Evolutionary conservation across 2,329 filamentous ascomycete genomes (phyloP), one percentile per base, ranked within the genome.

Genomic region (Fusarium kyushuense): DNA sequence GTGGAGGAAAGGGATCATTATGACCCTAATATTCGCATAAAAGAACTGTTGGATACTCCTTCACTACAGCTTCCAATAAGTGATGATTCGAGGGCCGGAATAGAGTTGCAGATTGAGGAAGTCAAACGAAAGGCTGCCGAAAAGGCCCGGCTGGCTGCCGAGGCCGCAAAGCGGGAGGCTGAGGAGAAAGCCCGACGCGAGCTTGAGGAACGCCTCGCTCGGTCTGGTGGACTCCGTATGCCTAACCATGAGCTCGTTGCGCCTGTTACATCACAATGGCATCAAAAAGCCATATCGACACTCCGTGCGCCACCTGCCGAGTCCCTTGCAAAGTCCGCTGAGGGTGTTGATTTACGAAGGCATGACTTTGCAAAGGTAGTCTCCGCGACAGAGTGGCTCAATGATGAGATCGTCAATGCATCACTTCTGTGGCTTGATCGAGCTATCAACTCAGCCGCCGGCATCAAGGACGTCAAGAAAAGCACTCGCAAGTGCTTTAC

Each of bases 341-440:
- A 86, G 63, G 84, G 84, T 2, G 81, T 81, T 4, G 80, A 84
- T 14, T 78, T 92, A 17, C 72, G 73, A 30, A 75, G 73, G 9
- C 85, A 87, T 53, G 90, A 92, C 73, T 90, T 93, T 71, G 81
- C 79, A n/a, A 90, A 84, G 46, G 78, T 94, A 10, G 82, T 90
- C 17, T 81, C 81, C 19, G 76, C 80, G 11, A 82, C 78, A 1
- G 82, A 82, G 29, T 95, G 92, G 92, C 84, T 95, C 9, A 94
- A 94, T 67, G 92, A 94, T 75, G 89, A 92, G 70, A 87, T 91
- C 51, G 87, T 95, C 70, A 92, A 93, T 70, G 86, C 87, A 16
- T 87, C 87, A 47, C 82, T 93, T 27, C 78, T 84, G 29, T 86
- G 87, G 73, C 79, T 93, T 16, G 87, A 89, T 47, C 81, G 83